phyloP scores from a whole-genome alignment of 257 asterid species.

The Catharanthus roseus region DNA sequence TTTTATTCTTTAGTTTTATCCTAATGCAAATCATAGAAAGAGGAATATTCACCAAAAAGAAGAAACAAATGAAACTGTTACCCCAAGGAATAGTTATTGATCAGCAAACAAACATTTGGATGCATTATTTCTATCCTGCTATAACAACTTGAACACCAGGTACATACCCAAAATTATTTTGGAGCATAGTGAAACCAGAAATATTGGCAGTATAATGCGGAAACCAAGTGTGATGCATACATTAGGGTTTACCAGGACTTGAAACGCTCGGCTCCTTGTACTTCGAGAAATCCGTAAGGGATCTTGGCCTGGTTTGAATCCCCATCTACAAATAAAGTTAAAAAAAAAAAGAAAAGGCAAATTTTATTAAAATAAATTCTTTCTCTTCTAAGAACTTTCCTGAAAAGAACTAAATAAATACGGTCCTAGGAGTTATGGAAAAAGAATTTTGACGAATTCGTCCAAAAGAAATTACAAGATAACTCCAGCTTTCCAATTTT shows the following conservation, averaged over 20 bases:
- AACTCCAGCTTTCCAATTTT: neutral
- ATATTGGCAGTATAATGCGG: constrained; percentile 21
- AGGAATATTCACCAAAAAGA: no score
- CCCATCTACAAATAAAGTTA: constrained; percentile 30
- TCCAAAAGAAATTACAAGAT: neutral
- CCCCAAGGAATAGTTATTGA: neutral
- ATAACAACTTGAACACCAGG: constrained; percentile 16
- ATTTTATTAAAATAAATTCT: neutral
- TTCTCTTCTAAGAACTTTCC: neutral
- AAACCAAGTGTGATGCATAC: constrained; percentile 59
- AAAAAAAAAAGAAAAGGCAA: neutral
- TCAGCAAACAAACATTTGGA: neutral
- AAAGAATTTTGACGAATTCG: neutral
- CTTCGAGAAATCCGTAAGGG: constrained; percentile 29
- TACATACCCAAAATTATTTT: constrained; percentile 36
- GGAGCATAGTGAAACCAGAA: constrained; percentile 40
- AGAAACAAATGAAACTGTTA: neutral
- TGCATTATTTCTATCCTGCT: no score
- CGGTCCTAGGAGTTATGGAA: no score
- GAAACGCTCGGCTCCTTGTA: constrained; percentile 42
- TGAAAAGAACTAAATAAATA: neutral
- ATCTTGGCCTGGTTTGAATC: constrained; percentile 25
- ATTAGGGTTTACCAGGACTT: constrained; percentile 69
- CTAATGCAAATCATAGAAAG: neutral
- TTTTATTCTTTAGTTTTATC: neutral